phyloP scores from a whole-genome alignment of 345 rosid genomes.

The Populus ilicifolia region DNA sequence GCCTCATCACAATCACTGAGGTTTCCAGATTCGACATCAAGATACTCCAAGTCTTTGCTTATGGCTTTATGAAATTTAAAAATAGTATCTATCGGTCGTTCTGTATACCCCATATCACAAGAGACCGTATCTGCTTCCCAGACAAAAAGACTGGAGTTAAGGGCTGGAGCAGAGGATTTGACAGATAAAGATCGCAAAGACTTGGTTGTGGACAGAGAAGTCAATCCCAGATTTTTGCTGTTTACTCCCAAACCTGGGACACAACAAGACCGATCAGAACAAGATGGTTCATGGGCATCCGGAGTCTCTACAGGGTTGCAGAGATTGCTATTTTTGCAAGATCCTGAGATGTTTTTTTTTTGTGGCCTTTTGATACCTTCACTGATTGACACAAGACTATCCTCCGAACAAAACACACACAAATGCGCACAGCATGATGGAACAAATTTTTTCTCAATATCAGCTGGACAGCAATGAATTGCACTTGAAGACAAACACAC shows the following conservation, averaged over 20 bases:
- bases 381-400: slow-evolving; percentile 20
- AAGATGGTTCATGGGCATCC: slow-evolving; percentile 35
- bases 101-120: slow-evolving; percentile 39
- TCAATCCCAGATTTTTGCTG: slow-evolving; percentile 56
- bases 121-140: slow-evolving; percentile 68
- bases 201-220: slow-evolving; percentile 63
- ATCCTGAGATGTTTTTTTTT: slow-evolving; percentile 38
- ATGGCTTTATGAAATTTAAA: slow-evolving; percentile 93
- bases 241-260: slow-evolving; percentile 87
- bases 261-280: slow-evolving; percentile 53
- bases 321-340: slow-evolving; percentile 30
- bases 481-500: slow-evolving; percentile 60
- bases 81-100: slow-evolving; percentile 81
- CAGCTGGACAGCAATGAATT: slow-evolving; percentile 53
- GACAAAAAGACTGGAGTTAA: slow-evolving; percentile 77
- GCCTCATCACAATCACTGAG: slow-evolving; percentile 63
- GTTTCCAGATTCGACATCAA: slow-evolving; percentile 86
- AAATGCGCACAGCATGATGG: slow-evolving; percentile 44
- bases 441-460: slow-evolving; percentile 51
- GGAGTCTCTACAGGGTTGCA: slow-evolving; percentile 25
- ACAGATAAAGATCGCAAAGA: slow-evolving; percentile 67
- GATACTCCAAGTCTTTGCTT: slow-evolving; percentile 80
- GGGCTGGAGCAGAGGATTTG: slow-evolving; percentile 63
- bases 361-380: slow-evolving; percentile 41
- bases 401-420: slow-evolving; percentile 31